Percentiles rank a stretch among this genome's conserved stretches.
Evolutionary conservation across 192 early-diverging fungal species (phyloP).

Genomic region (Coemansia sp.): DNA sequence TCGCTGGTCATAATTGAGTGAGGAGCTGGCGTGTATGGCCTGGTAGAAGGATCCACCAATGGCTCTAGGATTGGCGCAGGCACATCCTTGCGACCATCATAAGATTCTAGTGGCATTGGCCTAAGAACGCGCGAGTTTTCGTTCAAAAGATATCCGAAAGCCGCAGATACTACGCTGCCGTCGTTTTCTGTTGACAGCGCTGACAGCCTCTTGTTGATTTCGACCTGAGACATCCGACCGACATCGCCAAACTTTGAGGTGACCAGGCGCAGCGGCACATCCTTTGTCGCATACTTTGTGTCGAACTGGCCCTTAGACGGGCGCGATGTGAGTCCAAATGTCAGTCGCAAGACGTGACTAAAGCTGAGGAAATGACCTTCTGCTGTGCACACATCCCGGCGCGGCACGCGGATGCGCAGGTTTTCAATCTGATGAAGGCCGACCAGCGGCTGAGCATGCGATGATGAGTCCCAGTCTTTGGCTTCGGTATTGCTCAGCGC

Average conservation of each 20-base stretch:
- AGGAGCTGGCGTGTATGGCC: constrained; percentile 22
- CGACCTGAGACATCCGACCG: constrained; percentile 49
- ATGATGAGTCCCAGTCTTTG: constrained; percentile 31
- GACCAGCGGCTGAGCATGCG: constrained; percentile 16
- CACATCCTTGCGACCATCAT: constrained; percentile 16
- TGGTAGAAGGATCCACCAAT: constrained; percentile 1
- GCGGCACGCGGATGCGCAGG: constrained; percentile 53
- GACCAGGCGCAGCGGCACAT: constrained; percentile 48
- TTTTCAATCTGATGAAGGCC: constrained; percentile 38
- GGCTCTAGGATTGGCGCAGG: constrained; percentile 34
- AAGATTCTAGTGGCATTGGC: constrained; percentile 33
- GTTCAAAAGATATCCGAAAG: constrained; percentile 49
- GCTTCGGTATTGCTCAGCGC: constrained; percentile 10
- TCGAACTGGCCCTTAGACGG: constrained; percentile 31
- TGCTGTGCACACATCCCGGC: constrained; percentile 49
- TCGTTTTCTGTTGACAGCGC: constrained; percentile 49
- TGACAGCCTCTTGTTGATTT: constrained; percentile 51
- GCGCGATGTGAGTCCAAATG: constrained; percentile 47
- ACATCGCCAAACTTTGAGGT: constrained; percentile 56
- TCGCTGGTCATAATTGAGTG: constrained; percentile 8
- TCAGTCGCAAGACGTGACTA: constrained; percentile 48
- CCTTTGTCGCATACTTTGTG: constrained; percentile 49
- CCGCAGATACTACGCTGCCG: constrained; percentile 40
- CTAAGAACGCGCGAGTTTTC: constrained; percentile 38
- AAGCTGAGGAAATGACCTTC: constrained; percentile 46